These are phyloP conservation scores for Plenodomus lindquistii DNA, from an alignment of 2,329 filamentous ascomycete species.

Conservation along the genomic window DNA sequence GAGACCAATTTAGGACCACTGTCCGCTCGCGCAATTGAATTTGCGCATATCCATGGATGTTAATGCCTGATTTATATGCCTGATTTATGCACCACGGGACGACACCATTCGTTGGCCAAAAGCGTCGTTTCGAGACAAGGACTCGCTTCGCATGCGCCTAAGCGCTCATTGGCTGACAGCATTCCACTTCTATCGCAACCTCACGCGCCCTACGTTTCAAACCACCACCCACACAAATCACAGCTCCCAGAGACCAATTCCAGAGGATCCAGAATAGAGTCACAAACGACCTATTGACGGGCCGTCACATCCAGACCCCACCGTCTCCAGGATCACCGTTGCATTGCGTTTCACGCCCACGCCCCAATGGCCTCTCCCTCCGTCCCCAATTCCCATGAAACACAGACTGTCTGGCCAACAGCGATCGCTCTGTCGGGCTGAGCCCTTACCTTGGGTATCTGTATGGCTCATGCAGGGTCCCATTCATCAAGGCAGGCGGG, in stretches of 20 bases:
- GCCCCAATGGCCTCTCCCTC: slow-evolving; percentile 13
- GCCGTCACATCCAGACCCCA: slow-evolving; percentile 12
- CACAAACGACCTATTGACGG: slow-evolving; percentile 2
- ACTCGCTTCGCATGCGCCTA: slow-evolving; percentile 15
- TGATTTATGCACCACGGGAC: too few species aligned
- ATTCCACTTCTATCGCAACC: slow-evolving; percentile 11
- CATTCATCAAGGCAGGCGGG: not conserved
- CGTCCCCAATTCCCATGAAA: slow-evolving; percentile 38
- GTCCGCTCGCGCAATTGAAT: too few species aligned
- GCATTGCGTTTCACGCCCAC: slow-evolving; percentile 26
- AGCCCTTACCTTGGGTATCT: slow-evolving; percentile 7
- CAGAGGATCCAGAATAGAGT: not conserved
- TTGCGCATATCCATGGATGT: too few species aligned
- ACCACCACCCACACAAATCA: slow-evolving; percentile 14
- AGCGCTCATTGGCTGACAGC: slow-evolving; percentile 12
- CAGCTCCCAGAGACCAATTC: slow-evolving; percentile 5
- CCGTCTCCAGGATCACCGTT: slow-evolving; percentile 11
- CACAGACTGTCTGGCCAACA: slow-evolving; percentile 27
- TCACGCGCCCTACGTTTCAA: slow-evolving; percentile 23
- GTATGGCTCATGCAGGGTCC: slow-evolving; percentile 22
- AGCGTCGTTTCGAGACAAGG: slow-evolving; percentile 13
- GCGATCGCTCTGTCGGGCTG: slow-evolving; percentile 16
- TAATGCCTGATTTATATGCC: too few species aligned
- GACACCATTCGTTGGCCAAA: slow-evolving; percentile 6
- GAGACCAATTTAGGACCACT: too few species aligned